Base-by-base conservation (phyloP, 768 basidiomycete genomes). In the Boletellus ananiceps region DNA sequence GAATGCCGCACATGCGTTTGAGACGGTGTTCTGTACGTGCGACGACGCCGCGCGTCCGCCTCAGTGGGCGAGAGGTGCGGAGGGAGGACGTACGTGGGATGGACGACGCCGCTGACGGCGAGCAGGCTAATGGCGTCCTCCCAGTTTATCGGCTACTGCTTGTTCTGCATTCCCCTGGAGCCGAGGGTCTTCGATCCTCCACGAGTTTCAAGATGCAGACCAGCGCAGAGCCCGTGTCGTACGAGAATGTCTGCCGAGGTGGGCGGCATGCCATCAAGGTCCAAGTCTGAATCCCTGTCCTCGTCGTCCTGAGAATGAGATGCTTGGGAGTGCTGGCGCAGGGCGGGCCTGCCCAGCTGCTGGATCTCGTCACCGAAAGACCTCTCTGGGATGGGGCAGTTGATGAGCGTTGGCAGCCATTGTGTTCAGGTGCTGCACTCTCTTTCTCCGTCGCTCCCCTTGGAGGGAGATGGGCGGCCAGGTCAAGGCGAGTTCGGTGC, bases 381-480 rank as follows among this genome's bases (percentile, higher is more conserved):
- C 83, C 83, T 90, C 66, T 88, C 82, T 1, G 88, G 86, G 8
- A 78, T 69, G 19, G 74, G 70, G 14, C 86, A 75, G 57, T 90
- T 85, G 15, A 81, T 74, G 44, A 89, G 75, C 1, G 88, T n/a
- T n/a, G n/a, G n/a, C n/a, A n/a, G 88, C 88, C 88, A 91, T 7
- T 81, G 73, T 0, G 87, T 88, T 86, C 86, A 89, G 6, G 23
- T 25, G 23, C 4, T 4, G 23, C 23, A 2, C 4, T 25, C 23
- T 25, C 23, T 2, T 7, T 25, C 23, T 0, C 69, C 70, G 57
- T 84, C 79, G 60, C 61, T 21, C 5, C 42, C 47, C 1, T 57
- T 58, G 5, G 47, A 38, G 18, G 66, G 37, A 84, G 69, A 49
- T 84, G 79, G 16, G 72, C 60, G 8, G 78, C 69, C 25, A 86